phyloP scores from a whole-genome alignment of 2,329 filamentous ascomycete species.

The Oidium heveae region DNA sequence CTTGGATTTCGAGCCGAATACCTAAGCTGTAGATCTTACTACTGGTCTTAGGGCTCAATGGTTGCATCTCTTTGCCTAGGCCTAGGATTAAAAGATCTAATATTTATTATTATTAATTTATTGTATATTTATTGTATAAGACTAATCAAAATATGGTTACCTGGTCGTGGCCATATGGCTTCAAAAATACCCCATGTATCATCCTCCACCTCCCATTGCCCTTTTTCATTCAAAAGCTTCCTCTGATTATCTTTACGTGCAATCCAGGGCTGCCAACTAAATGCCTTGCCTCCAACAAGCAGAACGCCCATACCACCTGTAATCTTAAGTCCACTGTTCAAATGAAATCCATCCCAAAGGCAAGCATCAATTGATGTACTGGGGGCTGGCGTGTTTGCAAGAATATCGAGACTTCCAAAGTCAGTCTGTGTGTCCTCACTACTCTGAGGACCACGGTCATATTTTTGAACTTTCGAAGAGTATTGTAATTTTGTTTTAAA shows the following conservation, averaged over 20 bases:
- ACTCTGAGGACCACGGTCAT: conserved; percentile 34
- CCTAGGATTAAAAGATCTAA: conserved; percentile 76
- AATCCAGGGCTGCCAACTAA: conserved; percentile 68
- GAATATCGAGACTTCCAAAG: conserved; percentile 53
- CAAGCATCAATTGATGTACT: conserved; percentile 68
- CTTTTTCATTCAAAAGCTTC: conserved; percentile 44
- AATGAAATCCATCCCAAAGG: conserved; percentile 56
- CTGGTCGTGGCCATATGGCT: conserved; percentile 67
- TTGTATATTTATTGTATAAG: no score
- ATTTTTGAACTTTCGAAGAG: conserved; percentile 15
- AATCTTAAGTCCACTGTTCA: conserved; percentile 59
- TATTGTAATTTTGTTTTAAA: no score
- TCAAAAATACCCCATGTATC: conserved; percentile 52
- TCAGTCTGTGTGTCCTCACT: conserved; percentile 40
- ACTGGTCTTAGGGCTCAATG: conserved; percentile 51
- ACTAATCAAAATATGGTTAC: conserved; percentile 21
- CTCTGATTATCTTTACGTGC: conserved; percentile 10
- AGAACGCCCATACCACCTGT: conserved; percentile 45
- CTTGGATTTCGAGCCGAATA: conserved; percentile 65
- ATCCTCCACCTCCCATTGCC: conserved; percentile 53
- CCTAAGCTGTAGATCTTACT: conserved; percentile 50
- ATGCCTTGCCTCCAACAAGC: conserved; percentile 67
- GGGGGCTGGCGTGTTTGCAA: conserved; percentile 49
- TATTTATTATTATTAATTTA: not conserved
- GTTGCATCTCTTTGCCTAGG: conserved; percentile 48